phyloP scores from a whole-genome alignment of 1,284 basidiomycete genomes.

The Microstroma glucosiphilum region DNA sequence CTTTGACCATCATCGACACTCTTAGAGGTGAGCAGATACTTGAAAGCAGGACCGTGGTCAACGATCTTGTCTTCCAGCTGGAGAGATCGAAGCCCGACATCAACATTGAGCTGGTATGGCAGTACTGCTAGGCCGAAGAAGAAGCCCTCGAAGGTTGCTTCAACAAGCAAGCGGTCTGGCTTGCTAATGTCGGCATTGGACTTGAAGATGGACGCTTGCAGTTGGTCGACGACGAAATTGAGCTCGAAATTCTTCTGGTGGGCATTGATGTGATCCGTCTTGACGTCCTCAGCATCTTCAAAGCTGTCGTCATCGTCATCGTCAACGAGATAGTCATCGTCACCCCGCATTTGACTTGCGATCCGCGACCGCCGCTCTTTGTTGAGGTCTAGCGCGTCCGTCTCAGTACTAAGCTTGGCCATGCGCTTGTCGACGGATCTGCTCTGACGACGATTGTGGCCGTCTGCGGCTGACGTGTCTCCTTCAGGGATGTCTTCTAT shows the following conservation, averaged over 20 bases:
- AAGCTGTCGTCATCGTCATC: constrained; percentile 39
- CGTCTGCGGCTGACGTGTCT: not conserved
- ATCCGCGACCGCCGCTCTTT: constrained; percentile 33
- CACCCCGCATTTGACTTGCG: constrained; percentile 37
- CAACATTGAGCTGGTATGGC: constrained; percentile 70
- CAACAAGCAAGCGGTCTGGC: constrained; percentile 68
- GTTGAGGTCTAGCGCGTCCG: constrained; percentile 29
- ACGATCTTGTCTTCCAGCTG: constrained; percentile 60
- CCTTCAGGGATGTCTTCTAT: not conserved
- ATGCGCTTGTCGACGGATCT: not conserved
- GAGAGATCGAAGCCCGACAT: constrained; percentile 67
- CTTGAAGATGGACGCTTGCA: constrained; percentile 78
- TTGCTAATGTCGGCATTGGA: constrained; percentile 57
- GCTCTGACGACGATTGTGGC: not conserved
- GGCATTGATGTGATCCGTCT: constrained; percentile 55
- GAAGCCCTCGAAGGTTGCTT: constrained; percentile 75
- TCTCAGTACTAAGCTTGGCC: not conserved
- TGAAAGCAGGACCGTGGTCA: constrained; percentile 57
- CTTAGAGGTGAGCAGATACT: constrained; percentile 71
- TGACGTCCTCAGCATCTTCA: constrained; percentile 41
- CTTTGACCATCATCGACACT: constrained; percentile 41
- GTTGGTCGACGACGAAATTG: constrained; percentile 77
- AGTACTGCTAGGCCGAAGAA: constrained; percentile 36
- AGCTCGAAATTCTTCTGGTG: constrained; percentile 83
- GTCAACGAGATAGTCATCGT: constrained; percentile 38